Conservation (phyloP, 768 basidiomycete genomes). For the Phlegmacium glaucopus region DNA sequence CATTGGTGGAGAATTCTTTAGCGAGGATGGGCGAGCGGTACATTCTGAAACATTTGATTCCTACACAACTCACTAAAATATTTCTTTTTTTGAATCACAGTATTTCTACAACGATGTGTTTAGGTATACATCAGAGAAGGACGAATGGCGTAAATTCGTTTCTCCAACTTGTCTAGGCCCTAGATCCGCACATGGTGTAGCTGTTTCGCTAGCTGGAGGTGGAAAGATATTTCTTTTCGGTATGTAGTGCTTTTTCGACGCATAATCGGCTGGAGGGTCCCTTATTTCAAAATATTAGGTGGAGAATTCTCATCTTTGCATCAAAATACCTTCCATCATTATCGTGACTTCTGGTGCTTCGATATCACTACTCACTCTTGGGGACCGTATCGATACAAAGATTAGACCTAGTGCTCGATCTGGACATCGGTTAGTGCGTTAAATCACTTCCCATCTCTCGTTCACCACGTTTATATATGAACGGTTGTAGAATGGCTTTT, state of each 20-base stretch:
- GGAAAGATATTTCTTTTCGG: conserved; percentile 86
- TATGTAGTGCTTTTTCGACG: conserved; percentile 16
- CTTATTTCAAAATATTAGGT: conserved; percentile 35
- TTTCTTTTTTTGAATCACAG: conserved; percentile 33
- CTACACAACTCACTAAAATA: not conserved
- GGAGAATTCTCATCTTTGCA: conserved; percentile 85
- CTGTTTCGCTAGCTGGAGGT: conserved; percentile 69
- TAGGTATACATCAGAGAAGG: conserved; percentile 84
- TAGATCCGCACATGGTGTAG: conserved; percentile 82
- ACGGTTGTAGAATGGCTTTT: conserved; percentile 62
- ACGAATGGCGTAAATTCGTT: conserved; percentile 88
- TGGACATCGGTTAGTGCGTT: conserved; percentile 63
- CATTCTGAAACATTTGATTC: conserved; percentile 6
- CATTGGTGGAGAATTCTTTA: conserved; percentile 85
- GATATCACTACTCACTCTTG: conserved; percentile 75
- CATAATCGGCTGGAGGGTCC: not conserved
- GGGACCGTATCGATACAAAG: conserved; percentile 91
- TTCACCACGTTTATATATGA: conserved; percentile 2
- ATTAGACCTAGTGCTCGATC: conserved; percentile 74
- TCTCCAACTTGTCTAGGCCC: conserved; percentile 86
- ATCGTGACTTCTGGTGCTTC: conserved; percentile 87
- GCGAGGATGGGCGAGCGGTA: conserved; percentile 80
- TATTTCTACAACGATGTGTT: conserved; percentile 89
- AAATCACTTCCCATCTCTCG: no score
- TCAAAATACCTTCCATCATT: conserved; percentile 85